A percentile compares a stretch with the other conserved stretches of the same genome.
phyloP scores from a whole-genome alignment of 2,329 filamentous ascomycete species.

The Pyrenophora tritici-repentis region DNA sequence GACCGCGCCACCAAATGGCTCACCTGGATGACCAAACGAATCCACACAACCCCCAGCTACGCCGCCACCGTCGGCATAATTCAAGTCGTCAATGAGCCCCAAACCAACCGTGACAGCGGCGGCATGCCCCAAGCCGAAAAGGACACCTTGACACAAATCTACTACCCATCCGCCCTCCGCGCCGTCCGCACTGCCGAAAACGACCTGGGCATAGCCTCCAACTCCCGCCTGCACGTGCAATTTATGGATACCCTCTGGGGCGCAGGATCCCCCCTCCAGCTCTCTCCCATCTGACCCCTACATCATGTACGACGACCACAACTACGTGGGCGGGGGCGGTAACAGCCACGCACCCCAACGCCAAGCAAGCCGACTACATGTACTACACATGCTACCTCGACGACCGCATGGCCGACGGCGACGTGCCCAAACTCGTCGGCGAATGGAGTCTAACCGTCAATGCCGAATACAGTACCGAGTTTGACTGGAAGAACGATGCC shows the following conservation, averaged over 20 bases:
- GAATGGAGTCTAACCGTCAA: constrained; percentile 63
- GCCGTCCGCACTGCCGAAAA: constrained; percentile 57
- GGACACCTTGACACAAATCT: constrained; percentile 39
- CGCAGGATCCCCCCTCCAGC: constrained; percentile 59
- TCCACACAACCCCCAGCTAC: constrained; percentile 57
- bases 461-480: constrained; percentile 54
- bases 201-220: constrained; percentile 48
- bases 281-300: constrained; percentile 49
- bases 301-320: constrained; percentile 63
- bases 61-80: constrained; percentile 61
- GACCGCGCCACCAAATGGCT: constrained; percentile 61
- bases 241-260: constrained; percentile 62
- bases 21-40: constrained; percentile 58
- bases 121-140: constrained; percentile 28
- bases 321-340: constrained; percentile 58
- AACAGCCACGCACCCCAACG: constrained; percentile 26
- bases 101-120: constrained; percentile 28
- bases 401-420: constrained; percentile 48
- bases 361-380: constrained; percentile 57
- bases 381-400: constrained; percentile 54
- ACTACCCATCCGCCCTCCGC: constrained; percentile 55
- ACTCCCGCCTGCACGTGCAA: constrained; percentile 60
- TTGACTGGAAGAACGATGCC: constrained; percentile 40
- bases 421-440: constrained; percentile 58
- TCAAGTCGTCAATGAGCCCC: constrained; percentile 63